Evolutionary conservation across 495 filamentous ascomycete species (phyloP).

Genomic region (Bacidia rubella): DNA sequence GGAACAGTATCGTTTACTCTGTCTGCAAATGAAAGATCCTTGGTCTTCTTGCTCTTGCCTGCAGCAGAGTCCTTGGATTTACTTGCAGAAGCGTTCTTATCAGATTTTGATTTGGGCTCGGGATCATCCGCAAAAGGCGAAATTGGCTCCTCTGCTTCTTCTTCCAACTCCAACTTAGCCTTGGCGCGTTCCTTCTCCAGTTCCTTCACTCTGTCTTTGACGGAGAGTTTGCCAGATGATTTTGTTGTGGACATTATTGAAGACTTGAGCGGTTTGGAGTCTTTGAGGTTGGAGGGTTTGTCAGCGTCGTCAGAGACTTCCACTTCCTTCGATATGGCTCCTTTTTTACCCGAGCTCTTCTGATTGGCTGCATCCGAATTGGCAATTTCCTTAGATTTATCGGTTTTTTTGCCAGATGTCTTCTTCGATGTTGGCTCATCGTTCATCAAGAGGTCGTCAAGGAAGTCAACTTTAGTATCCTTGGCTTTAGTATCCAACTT

Average conservation of each 20-base stretch:
- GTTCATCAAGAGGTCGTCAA: conserved; percentile 2
- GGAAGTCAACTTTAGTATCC: background rate
- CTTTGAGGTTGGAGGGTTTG: conserved; percentile 24
- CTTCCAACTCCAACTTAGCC: conserved; percentile 17
- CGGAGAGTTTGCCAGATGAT: conserved; percentile 28
- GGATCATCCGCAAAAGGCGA: conserved; percentile 10
- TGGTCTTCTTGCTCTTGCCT: conserved; percentile 14
- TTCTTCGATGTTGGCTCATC: conserved; percentile 28
- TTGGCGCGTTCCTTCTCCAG: conserved; percentile 29
- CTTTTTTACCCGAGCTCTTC: conserved; percentile 15
- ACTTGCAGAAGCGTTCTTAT: conserved; percentile 10
- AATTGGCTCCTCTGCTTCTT: conserved; percentile 20
- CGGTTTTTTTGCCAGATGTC: conserved; percentile 40
- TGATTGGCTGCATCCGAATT: conserved; percentile 19
- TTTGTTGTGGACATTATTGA: conserved; percentile 26
- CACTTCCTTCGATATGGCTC: conserved; percentile 21
- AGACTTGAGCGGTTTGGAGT: conserved; percentile 25
- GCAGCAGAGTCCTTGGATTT: conserved; percentile 18
- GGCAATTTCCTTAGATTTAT: conserved; percentile 29
- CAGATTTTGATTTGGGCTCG: conserved; percentile 9
- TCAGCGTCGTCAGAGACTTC: conserved; percentile 26
- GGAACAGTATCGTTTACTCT: conserved; percentile 26
- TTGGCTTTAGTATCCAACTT: conserved; percentile 13
- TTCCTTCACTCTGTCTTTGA: conserved; percentile 35
- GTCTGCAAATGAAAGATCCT: conserved; percentile 19